Evolutionary conservation across 108 stramenopile species (phyloP).

Genomic region (Pseudonitzschia pungens): DNA sequence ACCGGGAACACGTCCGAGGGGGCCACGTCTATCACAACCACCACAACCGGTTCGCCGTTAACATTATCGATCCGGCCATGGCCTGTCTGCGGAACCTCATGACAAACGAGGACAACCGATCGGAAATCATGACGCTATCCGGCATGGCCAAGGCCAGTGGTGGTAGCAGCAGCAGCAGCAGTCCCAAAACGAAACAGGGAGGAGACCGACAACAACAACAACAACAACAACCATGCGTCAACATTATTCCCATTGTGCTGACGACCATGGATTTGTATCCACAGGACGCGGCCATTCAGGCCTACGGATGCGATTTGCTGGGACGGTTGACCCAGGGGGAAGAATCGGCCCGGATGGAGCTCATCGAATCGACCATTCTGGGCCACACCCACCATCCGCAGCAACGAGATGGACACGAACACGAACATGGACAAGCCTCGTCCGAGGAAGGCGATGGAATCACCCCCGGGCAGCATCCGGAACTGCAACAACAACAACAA

Average conservation of each 20-base stretch:
- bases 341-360: slow-evolving; percentile 1
- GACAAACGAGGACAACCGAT: slow-evolving; percentile 6
- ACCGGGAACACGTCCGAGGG: not conserved
- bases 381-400: no score
- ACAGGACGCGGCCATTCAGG: slow-evolving; percentile 32
- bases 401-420: not conserved
- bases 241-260: slow-evolving; percentile 19
- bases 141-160: not conserved
- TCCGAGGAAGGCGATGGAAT: no score
- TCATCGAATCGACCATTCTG: slow-evolving; percentile 10
- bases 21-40: not conserved
- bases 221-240: not conserved
- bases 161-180: no score
- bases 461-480: no score
- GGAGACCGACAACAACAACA: not conserved
- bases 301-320: slow-evolving; percentile 39
- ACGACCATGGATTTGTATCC: slow-evolving; percentile 25
- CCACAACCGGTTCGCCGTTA: slow-evolving; percentile 1
- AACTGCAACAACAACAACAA: not conserved
- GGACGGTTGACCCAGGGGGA: slow-evolving; percentile 26
- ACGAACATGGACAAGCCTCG: not conserved
- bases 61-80: slow-evolving; percentile 25
- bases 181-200: no score
- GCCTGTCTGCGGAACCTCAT: slow-evolving; percentile 23
- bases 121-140: slow-evolving; percentile 4